phyloP scores from a whole-genome alignment of 2,329 filamentous ascomycete species.

The Exophiala oligosperma region DNA sequence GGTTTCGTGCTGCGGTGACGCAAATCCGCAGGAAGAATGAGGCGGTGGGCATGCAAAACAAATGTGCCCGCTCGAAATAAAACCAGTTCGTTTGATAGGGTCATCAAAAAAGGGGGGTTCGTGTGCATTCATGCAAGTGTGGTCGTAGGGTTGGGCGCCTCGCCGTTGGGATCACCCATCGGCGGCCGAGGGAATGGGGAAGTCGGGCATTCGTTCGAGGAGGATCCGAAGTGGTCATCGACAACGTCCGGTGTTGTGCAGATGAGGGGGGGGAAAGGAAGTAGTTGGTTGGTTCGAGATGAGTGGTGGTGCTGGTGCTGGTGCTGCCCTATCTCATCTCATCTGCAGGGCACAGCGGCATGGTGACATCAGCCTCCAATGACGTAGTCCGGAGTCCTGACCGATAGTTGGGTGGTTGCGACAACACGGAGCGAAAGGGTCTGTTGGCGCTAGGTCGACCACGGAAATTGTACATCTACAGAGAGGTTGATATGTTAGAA shows the following conservation, averaged over 20 bases:
- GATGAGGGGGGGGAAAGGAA: not conserved
- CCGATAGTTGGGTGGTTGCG: constrained; percentile 41
- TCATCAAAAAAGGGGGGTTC: not conserved
- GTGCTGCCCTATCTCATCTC: constrained; percentile 10
- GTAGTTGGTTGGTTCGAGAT: not conserved
- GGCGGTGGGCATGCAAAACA: not conserved
- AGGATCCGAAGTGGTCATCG: not conserved
- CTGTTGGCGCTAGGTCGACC: constrained; percentile 35
- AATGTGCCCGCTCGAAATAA: not conserved
- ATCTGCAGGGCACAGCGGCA: constrained; percentile 21
- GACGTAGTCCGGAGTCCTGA: constrained; percentile 34
- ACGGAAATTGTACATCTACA: constrained; percentile 27
- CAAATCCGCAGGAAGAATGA: constrained; percentile 1
- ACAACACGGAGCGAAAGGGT: constrained; percentile 42
- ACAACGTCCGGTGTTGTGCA: not conserved
- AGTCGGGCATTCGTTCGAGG: no score
- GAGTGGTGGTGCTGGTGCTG: not conserved
- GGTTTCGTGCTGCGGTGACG: constrained; percentile 7
- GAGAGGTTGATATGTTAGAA: constrained; percentile 9
- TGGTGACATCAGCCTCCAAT: constrained; percentile 25
- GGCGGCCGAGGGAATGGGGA: no score
- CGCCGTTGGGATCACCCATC: not conserved
- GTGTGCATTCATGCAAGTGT: not conserved
- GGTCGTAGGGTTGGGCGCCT: not conserved
- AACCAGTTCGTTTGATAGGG: not conserved